phyloP scores from a whole-genome alignment of 257 asterid species.

The Henckelia pumila region DNA sequence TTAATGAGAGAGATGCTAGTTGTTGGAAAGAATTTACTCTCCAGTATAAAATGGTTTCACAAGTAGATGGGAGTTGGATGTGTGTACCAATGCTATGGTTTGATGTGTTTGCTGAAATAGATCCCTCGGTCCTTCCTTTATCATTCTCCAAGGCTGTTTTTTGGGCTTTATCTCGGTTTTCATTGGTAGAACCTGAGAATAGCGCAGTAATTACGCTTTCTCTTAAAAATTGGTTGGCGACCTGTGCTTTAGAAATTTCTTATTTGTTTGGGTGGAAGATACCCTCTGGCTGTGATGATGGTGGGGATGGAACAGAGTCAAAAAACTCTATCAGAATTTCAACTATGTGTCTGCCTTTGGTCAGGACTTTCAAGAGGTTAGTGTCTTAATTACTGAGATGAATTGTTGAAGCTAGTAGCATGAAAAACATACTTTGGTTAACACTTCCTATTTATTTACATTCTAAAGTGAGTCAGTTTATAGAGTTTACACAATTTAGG shows the following conservation, averaged over 20 bases:
- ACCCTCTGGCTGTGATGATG: slow-evolving; percentile 91
- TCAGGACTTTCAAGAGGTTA: slow-evolving; percentile 86
- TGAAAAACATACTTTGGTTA: slow-evolving; percentile 7
- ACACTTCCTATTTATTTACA: slow-evolving; percentile 4
- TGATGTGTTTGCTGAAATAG: slow-evolving; percentile 84
- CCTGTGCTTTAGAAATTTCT: slow-evolving; percentile 68
- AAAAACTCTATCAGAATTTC: slow-evolving; percentile 74
- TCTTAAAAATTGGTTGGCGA: slow-evolving; percentile 62
- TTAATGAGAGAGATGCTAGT: slow-evolving; percentile 52
- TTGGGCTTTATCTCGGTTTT: slow-evolving; percentile 86
- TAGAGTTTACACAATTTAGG: slow-evolving; percentile 21
- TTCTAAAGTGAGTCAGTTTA: background rate
- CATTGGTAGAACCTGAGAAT: slow-evolving; percentile 62
- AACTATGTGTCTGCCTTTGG: slow-evolving; percentile 70
- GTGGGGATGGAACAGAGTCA: slow-evolving; percentile 70
- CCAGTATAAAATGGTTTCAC: slow-evolving; percentile 66
- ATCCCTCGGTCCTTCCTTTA: slow-evolving; percentile 67
- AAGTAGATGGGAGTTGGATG: slow-evolving; percentile 79
- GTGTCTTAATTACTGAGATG: slow-evolving; percentile 27
- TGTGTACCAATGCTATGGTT: slow-evolving; percentile 97
- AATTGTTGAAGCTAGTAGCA: slow-evolving; percentile 22
- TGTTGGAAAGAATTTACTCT: slow-evolving; percentile 76
- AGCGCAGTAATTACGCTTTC: slow-evolving; percentile 48
- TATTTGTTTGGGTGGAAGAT: slow-evolving; percentile 85
- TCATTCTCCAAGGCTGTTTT: slow-evolving; percentile 84